Percentiles rank a stretch among this genome's conserved stretches.
These are phyloP conservation scores for Hsuehochloa calcarea DNA, from an alignment of 176 grass and related monocot species.

Conservation along the genomic window DNA sequence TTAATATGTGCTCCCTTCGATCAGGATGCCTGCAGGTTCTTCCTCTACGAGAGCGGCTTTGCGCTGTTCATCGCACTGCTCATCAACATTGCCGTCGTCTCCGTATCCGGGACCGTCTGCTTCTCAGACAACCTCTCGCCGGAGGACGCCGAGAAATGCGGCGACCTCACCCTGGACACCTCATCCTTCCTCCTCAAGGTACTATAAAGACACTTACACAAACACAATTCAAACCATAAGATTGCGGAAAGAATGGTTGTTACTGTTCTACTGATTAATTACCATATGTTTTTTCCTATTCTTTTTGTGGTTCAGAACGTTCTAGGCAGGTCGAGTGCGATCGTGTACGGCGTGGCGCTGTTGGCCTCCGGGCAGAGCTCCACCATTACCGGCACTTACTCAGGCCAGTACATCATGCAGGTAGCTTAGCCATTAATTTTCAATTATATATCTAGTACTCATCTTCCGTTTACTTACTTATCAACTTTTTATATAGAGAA, in stretches of 20 bases:
- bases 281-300: background rate
- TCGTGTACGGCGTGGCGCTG: constrained; percentile 75
- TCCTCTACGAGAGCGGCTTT: constrained; percentile 77
- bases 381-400: constrained; percentile 86
- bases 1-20: background rate
- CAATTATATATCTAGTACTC: background rate
- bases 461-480: background rate
- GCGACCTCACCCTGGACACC: constrained; percentile 55
- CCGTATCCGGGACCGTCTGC: constrained; percentile 73
- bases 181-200: constrained; percentile 92
- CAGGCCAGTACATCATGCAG: constrained; percentile 97
- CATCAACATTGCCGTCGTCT: constrained; percentile 82
- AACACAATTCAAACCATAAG: background rate
- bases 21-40: constrained; percentile 79
- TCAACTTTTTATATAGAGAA: background rate
- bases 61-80: constrained; percentile 80
- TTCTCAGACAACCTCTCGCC: constrained; percentile 36
- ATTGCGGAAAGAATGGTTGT: background rate
- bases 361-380: constrained; percentile 97
- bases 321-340: constrained; percentile 73
- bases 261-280: background rate
- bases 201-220: background rate
- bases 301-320: constrained; percentile 58
- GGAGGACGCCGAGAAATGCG: constrained; percentile 43
- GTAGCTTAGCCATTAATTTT: constrained; percentile 4